A percentile compares a stretch with the other conserved stretches of the same genome.
Conservation (phyloP, 352 stramenopile genomes). For the Phytophthora sansomeana region DNA sequence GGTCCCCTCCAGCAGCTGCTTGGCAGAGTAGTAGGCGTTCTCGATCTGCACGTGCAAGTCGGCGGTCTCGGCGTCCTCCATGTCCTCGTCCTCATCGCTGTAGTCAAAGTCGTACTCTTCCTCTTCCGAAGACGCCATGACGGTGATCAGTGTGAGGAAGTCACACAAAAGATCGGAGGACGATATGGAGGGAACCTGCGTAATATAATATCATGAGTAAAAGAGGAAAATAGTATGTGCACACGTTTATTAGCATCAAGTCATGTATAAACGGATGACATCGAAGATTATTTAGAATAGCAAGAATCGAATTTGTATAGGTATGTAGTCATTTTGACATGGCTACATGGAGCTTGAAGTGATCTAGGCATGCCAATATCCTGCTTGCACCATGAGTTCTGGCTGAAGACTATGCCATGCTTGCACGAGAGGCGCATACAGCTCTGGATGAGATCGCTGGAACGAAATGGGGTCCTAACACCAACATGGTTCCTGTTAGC, state of each 20-base stretch:
- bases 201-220: no score
- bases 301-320: background rate
- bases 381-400: constrained; percentile 75
- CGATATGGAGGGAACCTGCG: no score
- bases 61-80: constrained; percentile 76
- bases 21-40: constrained; percentile 95
- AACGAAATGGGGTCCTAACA: constrained; percentile 67
- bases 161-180: background rate
- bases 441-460: constrained; percentile 68
- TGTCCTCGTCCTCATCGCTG: constrained; percentile 92
- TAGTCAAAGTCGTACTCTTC: constrained; percentile 94
- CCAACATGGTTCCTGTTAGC: background rate
- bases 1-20: constrained; percentile 76
- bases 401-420: constrained; percentile 84
- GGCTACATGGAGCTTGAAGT: background rate
- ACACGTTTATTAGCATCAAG: no score
- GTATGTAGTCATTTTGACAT: background rate
- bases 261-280: no score
- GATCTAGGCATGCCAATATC: constrained; percentile 65
- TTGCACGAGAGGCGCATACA: constrained; percentile 72
- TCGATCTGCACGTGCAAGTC: constrained; percentile 91
- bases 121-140: constrained; percentile 66
- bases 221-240: no score
- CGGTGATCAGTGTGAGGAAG: background rate
- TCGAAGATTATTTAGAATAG: background rate